Percentiles rank a stretch among this genome's conserved stretches.
These are phyloP conservation scores for Boletales sp. DNA, from an alignment of 768 basidiomycete genomes.

Conservation along the genomic window DNA sequence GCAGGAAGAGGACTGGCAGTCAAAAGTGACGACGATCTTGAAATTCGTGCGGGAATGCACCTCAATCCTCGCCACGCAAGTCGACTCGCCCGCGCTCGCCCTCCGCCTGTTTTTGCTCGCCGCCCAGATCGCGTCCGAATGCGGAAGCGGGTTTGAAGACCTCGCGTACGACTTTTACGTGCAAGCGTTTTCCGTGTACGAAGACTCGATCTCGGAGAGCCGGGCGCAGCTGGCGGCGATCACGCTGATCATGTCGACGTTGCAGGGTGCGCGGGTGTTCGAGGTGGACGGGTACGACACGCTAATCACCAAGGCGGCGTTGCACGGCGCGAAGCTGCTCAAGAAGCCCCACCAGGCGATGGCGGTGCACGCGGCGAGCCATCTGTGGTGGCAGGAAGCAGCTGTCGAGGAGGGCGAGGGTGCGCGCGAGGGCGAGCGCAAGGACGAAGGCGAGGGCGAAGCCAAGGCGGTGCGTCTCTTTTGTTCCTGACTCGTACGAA, in stretches of 20 bases:
- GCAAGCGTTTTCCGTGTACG: slow-evolving; percentile 96
- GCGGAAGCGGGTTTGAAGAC: slow-evolving; percentile 91
- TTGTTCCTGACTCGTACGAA: too few relatives aligned
- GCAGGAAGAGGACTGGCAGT: slow-evolving; percentile 84
- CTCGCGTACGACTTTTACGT: slow-evolving; percentile 97
- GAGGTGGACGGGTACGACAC: slow-evolving; percentile 95
- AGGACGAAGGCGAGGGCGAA: slow-evolving; percentile 38
- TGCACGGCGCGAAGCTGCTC: slow-evolving; percentile 92
- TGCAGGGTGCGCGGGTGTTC: slow-evolving; percentile 89
- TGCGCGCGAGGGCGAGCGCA: slow-evolving; percentile 21
- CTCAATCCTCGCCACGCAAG: slow-evolving; percentile 88
- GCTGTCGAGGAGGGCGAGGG: slow-evolving; percentile 41
- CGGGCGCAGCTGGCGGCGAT: slow-evolving; percentile 97
- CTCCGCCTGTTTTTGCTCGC: slow-evolving; percentile 93
- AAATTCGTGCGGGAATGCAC: slow-evolving; percentile 94
- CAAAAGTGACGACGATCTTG: slow-evolving; percentile 82
- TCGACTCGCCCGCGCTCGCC: slow-evolving; percentile 89
- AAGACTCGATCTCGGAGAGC: slow-evolving; percentile 94
- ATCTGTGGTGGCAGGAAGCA: slow-evolving; percentile 95
- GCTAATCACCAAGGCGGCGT: slow-evolving; percentile 95
- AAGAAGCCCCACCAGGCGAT: slow-evolving; percentile 99
- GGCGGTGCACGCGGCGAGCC: slow-evolving; percentile 92
- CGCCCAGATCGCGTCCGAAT: slow-evolving; percentile 92
- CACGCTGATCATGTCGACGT: slow-evolving; percentile 86
- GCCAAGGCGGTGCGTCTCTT: slow-evolving; percentile 52